Conservation (phyloP, 164 flowering plant species). For the Santalum album region DNA sequence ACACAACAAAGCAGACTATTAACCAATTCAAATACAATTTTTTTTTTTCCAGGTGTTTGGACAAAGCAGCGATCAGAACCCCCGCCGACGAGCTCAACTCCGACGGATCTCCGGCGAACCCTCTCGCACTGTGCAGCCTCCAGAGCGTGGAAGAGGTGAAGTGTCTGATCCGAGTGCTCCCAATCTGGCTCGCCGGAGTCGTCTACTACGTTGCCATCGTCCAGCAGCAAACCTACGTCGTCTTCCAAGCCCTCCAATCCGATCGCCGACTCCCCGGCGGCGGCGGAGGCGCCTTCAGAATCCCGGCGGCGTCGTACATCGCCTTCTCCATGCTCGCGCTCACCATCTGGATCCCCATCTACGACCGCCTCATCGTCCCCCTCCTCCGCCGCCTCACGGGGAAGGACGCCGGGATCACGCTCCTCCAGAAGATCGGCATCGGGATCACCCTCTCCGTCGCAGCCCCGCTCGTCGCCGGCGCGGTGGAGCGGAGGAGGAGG, state of each 20-base stretch:
- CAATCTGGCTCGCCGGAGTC: not conserved
- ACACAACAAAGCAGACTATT: too few species aligned
- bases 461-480: not conserved
- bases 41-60: not conserved
- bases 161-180: conserved; percentile 3
- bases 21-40: too few species aligned
- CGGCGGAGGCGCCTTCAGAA: not conserved
- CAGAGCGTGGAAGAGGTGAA: not conserved
- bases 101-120: not conserved
- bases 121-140: not conserved
- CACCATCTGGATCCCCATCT: not conserved
- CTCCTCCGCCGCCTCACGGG: not conserved
- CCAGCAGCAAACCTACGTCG: not conserved
- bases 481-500: not conserved
- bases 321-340: not conserved
- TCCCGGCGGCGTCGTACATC: not conserved
- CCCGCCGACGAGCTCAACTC: not conserved
- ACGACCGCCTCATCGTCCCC: not conserved
- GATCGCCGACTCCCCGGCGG: not conserved
- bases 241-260: not conserved
- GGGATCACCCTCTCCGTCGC: not conserved
- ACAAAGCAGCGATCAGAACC: not conserved
- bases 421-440: not conserved
- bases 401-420: not conserved
- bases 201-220: not conserved